phyloP scores from a whole-genome alignment of 352 stramenopile species.

The Pythium insidiosum region DNA sequence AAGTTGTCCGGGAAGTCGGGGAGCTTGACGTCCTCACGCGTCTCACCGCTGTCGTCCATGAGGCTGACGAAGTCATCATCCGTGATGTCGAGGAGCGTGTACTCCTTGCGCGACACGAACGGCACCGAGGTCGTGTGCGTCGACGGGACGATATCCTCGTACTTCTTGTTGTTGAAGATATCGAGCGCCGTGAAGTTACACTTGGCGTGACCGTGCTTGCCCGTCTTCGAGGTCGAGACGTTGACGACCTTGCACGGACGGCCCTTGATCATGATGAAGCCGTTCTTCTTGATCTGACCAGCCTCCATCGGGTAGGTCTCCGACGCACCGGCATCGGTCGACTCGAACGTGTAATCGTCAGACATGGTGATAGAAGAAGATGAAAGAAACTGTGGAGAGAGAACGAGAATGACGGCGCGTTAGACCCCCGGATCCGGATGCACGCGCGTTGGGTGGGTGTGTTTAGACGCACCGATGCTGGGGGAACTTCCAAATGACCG shows the following conservation, averaged over 20 bases:
- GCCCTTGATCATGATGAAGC: conserved; percentile 99
- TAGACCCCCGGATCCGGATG: background rate
- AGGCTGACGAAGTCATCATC: conserved; percentile 98
- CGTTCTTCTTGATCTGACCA: conserved; percentile 98
- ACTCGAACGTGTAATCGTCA: conserved; percentile 89
- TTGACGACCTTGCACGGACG: conserved; percentile 97
- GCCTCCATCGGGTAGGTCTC: conserved; percentile 97
- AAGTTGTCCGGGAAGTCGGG: conserved; percentile 93
- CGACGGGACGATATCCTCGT: conserved; percentile 99
- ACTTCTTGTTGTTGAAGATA: conserved; percentile 99
- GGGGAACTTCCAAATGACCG: conserved; percentile 25
- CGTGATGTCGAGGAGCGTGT: conserved; percentile 98
- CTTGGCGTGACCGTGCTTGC: conserved; percentile 99
- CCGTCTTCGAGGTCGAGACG: conserved; percentile 99
- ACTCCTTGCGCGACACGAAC: conserved; percentile 95
- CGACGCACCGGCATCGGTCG: conserved; percentile 95
- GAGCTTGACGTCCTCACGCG: conserved; percentile 98
- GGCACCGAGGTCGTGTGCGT: conserved; percentile 98
- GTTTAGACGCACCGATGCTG: conserved; percentile 18
- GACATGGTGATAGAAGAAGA: conserved; percentile 20
- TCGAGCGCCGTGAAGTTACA: conserved; percentile 99
- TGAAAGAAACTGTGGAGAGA: conserved; percentile 8
- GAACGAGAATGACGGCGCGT: background rate
- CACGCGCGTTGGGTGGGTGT: background rate
- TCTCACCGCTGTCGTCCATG: conserved; percentile 96